phyloP scores from a whole-genome alignment of 345 rosid species.

The Eucalyptus leucophloia region DNA sequence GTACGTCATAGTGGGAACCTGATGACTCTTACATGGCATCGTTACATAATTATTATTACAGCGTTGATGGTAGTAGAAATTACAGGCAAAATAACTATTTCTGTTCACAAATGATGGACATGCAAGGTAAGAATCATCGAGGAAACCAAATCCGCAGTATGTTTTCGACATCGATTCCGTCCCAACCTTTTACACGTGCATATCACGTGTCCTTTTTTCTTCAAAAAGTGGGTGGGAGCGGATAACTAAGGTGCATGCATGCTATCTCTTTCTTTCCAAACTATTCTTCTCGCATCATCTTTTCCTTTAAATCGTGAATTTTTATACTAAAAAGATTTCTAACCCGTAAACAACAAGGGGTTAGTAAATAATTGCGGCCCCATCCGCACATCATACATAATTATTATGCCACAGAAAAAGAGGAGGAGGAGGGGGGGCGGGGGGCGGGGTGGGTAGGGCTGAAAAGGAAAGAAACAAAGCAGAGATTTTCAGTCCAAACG shows the following conservation, averaged over 20 bases:
- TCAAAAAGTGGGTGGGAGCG: background rate
- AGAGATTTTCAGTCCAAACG: background rate
- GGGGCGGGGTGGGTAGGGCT: background rate
- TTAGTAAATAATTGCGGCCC: background rate
- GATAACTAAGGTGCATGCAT: background rate
- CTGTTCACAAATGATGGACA: background rate
- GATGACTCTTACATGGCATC: background rate
- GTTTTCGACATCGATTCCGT: background rate
- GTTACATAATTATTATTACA: background rate
- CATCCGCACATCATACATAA: background rate
- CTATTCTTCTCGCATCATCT: background rate
- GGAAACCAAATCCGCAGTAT: background rate
- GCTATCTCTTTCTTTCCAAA: background rate
- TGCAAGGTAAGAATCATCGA: background rate
- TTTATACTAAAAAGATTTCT: background rate
- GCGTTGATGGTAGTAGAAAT: background rate
- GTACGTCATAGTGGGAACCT: background rate
- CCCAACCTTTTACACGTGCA: background rate
- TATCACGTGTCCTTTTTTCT: background rate
- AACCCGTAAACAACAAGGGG: background rate
- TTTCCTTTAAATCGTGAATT: background rate
- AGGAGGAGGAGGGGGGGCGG: background rate
- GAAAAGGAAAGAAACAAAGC: background rate
- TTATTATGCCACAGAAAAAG: background rate
- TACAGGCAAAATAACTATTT: background rate